A percentile compares a stretch with the other conserved stretches of the same genome.
Evolutionary conservation across 2,329 filamentous ascomycete species (phyloP).

Genomic region (Fusarium cicatricum): DNA sequence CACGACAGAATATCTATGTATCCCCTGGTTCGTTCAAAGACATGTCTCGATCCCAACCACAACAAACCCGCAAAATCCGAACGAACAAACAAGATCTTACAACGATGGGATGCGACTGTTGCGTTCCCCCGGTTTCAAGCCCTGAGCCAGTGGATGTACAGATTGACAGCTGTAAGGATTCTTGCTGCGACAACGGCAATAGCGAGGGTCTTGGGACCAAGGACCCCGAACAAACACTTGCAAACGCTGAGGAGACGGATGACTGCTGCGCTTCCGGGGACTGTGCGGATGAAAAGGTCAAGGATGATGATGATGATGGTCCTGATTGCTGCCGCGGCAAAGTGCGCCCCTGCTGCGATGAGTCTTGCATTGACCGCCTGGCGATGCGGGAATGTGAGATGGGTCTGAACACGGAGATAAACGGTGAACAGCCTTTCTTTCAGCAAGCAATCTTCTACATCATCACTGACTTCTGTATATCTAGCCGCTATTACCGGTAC

Average conservation of each 20-base stretch:
- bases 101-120: conserved; percentile 30
- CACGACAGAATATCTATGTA: neutral
- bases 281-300: neutral
- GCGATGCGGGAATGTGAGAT: conserved; percentile 52
- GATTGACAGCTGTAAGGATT: conserved; percentile 7
- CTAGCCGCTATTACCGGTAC: neutral
- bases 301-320: neutral
- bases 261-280: conserved; percentile 3
- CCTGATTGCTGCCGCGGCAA: conserved; percentile 54
- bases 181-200: conserved; percentile 10
- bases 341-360: conserved; percentile 52
- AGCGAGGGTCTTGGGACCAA: neutral
- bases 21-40: neutral
- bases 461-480: conserved; percentile 1
- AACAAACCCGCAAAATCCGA: neutral
- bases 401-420: neutral
- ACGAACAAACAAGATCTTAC: neutral
- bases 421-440: neutral
- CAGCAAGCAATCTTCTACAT: neutral
- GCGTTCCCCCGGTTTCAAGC: conserved; percentile 12
- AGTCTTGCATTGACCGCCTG: conserved; percentile 53
- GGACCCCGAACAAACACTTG: neutral
- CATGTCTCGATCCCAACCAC: neutral
- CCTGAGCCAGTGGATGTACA: neutral
- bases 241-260: neutral